Evolutionary conservation across 169 alveolate species (phyloP).

Genomic region (Theileria orientalis): DNA sequence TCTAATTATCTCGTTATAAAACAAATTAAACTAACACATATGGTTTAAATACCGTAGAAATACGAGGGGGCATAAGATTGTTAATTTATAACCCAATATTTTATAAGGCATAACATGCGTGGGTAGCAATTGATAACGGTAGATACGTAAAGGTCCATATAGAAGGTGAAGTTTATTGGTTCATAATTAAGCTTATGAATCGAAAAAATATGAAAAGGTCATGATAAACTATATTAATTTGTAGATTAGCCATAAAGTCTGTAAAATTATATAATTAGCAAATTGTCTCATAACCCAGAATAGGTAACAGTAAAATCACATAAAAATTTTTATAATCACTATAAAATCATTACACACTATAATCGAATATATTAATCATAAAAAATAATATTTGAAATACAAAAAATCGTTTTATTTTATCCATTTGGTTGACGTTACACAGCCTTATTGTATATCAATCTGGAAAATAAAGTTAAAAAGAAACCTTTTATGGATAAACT

Average conservation of each 20-base stretch:
- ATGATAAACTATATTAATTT: conserved; percentile 2
- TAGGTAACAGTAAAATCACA: background rate
- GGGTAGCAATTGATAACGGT: conserved; percentile 15
- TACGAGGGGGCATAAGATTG: background rate
- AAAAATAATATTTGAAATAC: conserved; percentile 15
- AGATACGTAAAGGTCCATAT: conserved; percentile 14
- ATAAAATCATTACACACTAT: conserved; percentile 9
- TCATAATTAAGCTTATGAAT: background rate
- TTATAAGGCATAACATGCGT: conserved; percentile 25
- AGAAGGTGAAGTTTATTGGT: conserved; percentile 8
- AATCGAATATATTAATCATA: background rate
- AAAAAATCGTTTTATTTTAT: conserved; percentile 1
- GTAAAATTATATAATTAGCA: conserved; percentile 2
- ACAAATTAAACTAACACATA: background rate
- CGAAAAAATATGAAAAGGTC: conserved; percentile 5
- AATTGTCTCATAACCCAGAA: background rate
- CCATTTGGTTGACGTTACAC: conserved; percentile 1
- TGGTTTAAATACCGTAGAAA: too few species aligned
- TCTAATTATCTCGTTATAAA: background rate
- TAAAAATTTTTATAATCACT: conserved; percentile 5
- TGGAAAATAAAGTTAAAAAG: too few species aligned
- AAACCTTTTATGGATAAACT: too few species aligned
- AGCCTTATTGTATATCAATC: too few species aligned
- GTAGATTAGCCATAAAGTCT: conserved; percentile 7
- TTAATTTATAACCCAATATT: conserved; percentile 10